These are phyloP conservation scores for Microbotryum saponariae DNA, from an alignment of 1,284 basidiomycete genomes.

Conservation along the genomic window DNA sequence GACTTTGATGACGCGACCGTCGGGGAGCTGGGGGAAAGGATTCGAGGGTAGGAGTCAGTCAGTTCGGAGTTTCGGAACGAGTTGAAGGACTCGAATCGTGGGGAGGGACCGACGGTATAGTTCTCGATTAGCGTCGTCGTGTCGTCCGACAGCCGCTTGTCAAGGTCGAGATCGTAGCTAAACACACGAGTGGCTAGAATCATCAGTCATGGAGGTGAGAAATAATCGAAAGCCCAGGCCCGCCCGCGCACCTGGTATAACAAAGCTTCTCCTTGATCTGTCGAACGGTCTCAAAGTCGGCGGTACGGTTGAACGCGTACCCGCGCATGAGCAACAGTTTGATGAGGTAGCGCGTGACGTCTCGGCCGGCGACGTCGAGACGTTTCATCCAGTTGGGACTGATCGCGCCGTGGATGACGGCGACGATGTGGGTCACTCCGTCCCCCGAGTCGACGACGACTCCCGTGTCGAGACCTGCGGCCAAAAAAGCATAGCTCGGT, in stretches of 20 bases:
- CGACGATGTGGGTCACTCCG: slow-evolving; percentile 97
- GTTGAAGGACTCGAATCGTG: neutral
- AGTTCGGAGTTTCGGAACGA: neutral
- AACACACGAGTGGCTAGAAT: too few species aligned
- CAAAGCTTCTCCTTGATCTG: slow-evolving; percentile 99
- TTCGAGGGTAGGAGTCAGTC: slow-evolving; percentile 5
- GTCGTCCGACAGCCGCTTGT: slow-evolving; percentile 89
- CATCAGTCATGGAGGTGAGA: neutral
- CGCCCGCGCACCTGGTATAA: slow-evolving; percentile 66
- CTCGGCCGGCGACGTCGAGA: slow-evolving; percentile 93
- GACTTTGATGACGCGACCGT: slow-evolving; percentile 93
- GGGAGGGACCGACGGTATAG: slow-evolving; percentile 60
- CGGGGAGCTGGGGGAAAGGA: slow-evolving; percentile 61
- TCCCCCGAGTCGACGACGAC: slow-evolving; percentile 99
- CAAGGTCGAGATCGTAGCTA: slow-evolving; percentile 90
- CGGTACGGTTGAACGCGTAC: slow-evolving; percentile 98
- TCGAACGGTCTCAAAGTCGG: slow-evolving; percentile 96
- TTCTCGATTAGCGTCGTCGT: slow-evolving; percentile 93
- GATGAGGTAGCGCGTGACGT: slow-evolving; percentile 97
- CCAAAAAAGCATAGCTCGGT: neutral
- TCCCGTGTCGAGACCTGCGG: slow-evolving; percentile 83
- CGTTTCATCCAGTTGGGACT: slow-evolving; percentile 89
- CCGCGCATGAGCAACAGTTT: slow-evolving; percentile 96
- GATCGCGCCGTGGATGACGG: slow-evolving; percentile 93
- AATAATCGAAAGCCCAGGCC: too few species aligned